Conservation (phyloP, 768 basidiomycete genomes). For the Hygrophorus pudorinus region DNA sequence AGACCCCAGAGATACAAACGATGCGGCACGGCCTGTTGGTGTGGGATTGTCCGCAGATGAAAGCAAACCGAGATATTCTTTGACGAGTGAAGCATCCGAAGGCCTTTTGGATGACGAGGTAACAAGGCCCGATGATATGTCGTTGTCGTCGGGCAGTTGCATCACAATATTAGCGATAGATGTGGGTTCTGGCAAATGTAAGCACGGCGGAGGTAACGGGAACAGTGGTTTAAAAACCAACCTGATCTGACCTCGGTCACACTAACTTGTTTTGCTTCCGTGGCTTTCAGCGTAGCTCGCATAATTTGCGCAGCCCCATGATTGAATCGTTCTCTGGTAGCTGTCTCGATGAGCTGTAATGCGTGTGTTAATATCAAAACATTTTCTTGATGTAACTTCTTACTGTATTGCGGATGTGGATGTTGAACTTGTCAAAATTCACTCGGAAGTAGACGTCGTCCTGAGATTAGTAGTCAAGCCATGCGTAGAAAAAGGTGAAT, state of each 20-base stretch:
- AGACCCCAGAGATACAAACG: slow-evolving; percentile 60
- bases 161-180: slow-evolving; percentile 55
- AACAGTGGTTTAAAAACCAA: slow-evolving; percentile 20
- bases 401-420: slow-evolving; percentile 82
- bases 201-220: background rate
- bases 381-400: slow-evolving; percentile 12
- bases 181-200: slow-evolving; percentile 42
- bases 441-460: slow-evolving; percentile 72
- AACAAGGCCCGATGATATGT: slow-evolving; percentile 54
- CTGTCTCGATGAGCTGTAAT: slow-evolving; percentile 63
- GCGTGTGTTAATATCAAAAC: slow-evolving; percentile 9
- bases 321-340: slow-evolving; percentile 76
- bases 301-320: slow-evolving; percentile 61
- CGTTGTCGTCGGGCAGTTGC: slow-evolving; percentile 52
- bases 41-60: slow-evolving; percentile 80
- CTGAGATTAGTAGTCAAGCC: slow-evolving; percentile 23
- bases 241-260: slow-evolving; percentile 59
- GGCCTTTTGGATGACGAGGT: slow-evolving; percentile 44
- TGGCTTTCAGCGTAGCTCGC: slow-evolving; percentile 58
- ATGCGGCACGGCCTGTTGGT: slow-evolving; percentile 51
- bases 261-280: slow-evolving; percentile 51
- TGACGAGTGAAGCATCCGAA: slow-evolving; percentile 50
- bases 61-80: slow-evolving; percentile 75
- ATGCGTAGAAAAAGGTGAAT: slow-evolving; percentile 6
- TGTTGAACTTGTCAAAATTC: slow-evolving; percentile 81